These are phyloP conservation scores for Ogataea philodendri DNA, from an alignment of 805 yeast genomes.

Conservation along the genomic window DNA sequence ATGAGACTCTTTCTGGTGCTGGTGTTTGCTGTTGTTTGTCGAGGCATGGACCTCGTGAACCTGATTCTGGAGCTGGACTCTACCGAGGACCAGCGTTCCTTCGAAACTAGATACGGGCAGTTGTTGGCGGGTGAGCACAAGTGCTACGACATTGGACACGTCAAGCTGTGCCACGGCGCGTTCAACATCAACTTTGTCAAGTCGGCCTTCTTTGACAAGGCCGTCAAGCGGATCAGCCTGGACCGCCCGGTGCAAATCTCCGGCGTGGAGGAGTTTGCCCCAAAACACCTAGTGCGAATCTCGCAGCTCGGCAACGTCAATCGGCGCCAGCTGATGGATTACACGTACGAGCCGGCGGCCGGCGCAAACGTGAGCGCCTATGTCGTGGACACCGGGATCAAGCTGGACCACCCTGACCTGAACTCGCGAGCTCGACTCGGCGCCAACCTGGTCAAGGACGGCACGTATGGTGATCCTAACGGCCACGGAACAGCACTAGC, in stretches of 20 bases:
- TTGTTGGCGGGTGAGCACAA: constrained; percentile 10
- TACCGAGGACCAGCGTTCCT: constrained; percentile 9
- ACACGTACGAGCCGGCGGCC: constrained; percentile 41
- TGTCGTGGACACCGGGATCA: constrained; percentile 40
- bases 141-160: constrained; percentile 31
- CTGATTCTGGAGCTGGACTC: constrained; percentile 16
- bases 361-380: constrained; percentile 41
- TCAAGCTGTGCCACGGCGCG: constrained; percentile 38
- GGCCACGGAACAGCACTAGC: constrained; percentile 63
- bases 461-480: constrained; percentile 32
- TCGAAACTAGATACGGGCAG: constrained; percentile 11
- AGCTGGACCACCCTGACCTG: constrained; percentile 42
- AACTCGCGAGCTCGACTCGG: constrained; percentile 41
- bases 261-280: constrained; percentile 41
- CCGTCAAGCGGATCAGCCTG: constrained; percentile 37
- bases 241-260: constrained; percentile 37
- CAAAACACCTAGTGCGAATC: constrained; percentile 42
- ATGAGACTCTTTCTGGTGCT: constrained; percentile 4
- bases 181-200: constrained; percentile 32
- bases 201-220: constrained; percentile 35
- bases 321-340: constrained; percentile 35
- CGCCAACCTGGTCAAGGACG: constrained; percentile 39
- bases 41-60: constrained; percentile 6
- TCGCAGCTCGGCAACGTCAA: constrained; percentile 34
- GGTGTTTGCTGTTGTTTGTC: constrained; percentile 2